Evolutionary conservation across 2,329 filamentous ascomycete species (phyloP).

Genomic region (Penicillium sp.): DNA sequence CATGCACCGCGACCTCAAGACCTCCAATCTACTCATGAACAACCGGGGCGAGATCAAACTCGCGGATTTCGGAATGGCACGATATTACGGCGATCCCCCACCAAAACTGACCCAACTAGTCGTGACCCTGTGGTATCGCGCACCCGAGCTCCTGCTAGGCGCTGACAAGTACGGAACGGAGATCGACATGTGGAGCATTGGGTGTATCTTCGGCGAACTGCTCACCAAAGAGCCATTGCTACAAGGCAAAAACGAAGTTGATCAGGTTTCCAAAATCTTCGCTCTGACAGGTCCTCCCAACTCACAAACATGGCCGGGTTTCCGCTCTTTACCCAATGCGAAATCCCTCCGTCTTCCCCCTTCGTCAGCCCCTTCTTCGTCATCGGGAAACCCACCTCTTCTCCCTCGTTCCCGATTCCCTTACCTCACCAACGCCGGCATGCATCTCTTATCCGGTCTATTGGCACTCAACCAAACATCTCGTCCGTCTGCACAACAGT

Average conservation of each 20-base stretch:
- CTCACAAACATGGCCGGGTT: conserved; percentile 81
- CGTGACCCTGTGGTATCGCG: conserved; percentile 95
- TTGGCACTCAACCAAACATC: conserved; percentile 74
- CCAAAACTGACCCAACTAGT: conserved; percentile 86
- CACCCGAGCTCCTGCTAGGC: conserved; percentile 87
- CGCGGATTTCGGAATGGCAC: conserved; percentile 97
- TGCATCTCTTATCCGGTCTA: conserved; percentile 69
- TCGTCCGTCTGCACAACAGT: conserved; percentile 72
- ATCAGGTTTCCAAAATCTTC: conserved; percentile 86
- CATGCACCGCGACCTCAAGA: conserved; percentile 90
- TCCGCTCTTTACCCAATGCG: conserved; percentile 85
- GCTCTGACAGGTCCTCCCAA: conserved; percentile 85
- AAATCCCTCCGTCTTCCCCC: conserved; percentile 72
- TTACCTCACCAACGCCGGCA: conserved; percentile 75
- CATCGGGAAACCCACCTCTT: conserved; percentile 43
- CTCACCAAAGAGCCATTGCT: conserved; percentile 81
- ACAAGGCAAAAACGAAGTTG: conserved; percentile 89
- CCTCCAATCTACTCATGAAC: conserved; percentile 90
- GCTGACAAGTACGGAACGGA: conserved; percentile 72
- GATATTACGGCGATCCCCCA: conserved; percentile 79
- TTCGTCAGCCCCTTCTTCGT: conserved; percentile 32
- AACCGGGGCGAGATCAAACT: conserved; percentile 95
- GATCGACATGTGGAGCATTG: conserved; percentile 94
- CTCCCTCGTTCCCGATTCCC: conserved; percentile 79
- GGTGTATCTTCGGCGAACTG: conserved; percentile 94